Evolutionary conservation across 1,139 yeast genomes (phyloP).

Genomic region (Hyphopichia buzzinii): DNA sequence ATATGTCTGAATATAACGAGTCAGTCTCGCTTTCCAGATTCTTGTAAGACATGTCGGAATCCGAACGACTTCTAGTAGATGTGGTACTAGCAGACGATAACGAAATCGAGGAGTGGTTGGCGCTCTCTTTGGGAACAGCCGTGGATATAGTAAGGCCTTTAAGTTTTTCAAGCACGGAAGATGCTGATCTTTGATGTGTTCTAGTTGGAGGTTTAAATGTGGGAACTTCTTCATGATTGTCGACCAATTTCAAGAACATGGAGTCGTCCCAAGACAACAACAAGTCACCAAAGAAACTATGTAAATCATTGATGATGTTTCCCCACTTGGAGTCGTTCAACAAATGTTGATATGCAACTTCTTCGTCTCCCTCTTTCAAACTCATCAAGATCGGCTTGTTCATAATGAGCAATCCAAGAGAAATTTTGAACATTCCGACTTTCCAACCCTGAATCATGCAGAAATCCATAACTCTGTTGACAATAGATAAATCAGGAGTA

Average conservation of each 20-base stretch:
- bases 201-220: slow-evolving; percentile 10
- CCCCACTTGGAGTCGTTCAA: slow-evolving; percentile 58
- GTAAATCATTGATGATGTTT: slow-evolving; percentile 47
- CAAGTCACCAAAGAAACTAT: slow-evolving; percentile 39
- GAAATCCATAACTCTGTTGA: slow-evolving; percentile 53
- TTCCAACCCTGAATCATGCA: slow-evolving; percentile 65
- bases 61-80: slow-evolving; percentile 27
- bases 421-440: slow-evolving; percentile 58
- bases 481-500: slow-evolving; percentile 51
- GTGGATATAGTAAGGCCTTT: slow-evolving; percentile 15
- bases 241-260: slow-evolving; percentile 17
- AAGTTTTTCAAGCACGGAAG: slow-evolving; percentile 19
- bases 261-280: slow-evolving; percentile 37
- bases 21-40: slow-evolving; percentile 13
- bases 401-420: slow-evolving; percentile 52
- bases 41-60: slow-evolving; percentile 8
- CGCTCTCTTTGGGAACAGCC: slow-evolving; percentile 8
- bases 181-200: slow-evolving; percentile 9
- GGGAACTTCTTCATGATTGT: slow-evolving; percentile 6
- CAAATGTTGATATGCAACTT: slow-evolving; percentile 59
- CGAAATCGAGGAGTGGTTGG: slow-evolving; percentile 20
- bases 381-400: slow-evolving; percentile 53
- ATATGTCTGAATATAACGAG: slow-evolving; percentile 15
- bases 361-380: slow-evolving; percentile 52
- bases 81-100: slow-evolving; percentile 18